A percentile compares a stretch with the other conserved stretches of the same genome.
phyloP scores from a whole-genome alignment of 1,284 basidiomycete genomes.

The Trichosporon coremiiforme region DNA sequence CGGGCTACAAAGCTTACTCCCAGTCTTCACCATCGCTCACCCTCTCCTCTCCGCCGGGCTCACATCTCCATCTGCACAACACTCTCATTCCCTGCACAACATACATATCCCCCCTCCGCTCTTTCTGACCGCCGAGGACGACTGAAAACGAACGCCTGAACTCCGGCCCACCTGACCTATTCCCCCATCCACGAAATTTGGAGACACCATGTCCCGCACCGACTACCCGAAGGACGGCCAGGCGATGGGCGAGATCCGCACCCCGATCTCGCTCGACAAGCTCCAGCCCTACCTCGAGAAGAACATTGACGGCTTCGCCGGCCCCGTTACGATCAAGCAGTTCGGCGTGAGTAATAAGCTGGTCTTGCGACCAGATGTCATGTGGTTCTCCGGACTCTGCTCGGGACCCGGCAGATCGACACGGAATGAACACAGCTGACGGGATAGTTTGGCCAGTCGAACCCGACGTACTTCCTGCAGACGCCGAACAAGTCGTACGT shows the following conservation, averaged over 20 bases:
- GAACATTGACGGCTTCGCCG: constrained; percentile 63
- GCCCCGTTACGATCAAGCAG: constrained; percentile 81
- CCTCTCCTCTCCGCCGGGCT: background rate
- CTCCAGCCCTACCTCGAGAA: constrained; percentile 70
- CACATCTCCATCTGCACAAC: background rate
- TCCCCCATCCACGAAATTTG: background rate
- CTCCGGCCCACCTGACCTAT: background rate
- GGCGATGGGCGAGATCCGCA: constrained; percentile 60
- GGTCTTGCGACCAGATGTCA: background rate
- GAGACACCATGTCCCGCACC: constrained; percentile 14
- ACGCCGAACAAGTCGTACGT: constrained; percentile 59
- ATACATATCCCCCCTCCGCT: background rate
- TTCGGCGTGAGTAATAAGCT: constrained; percentile 69
- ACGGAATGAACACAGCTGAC: constrained; percentile 4
- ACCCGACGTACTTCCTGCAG: constrained; percentile 76
- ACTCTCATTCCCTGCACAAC: background rate
- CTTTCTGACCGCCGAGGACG: background rate
- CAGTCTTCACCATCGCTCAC: background rate
- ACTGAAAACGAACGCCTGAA: background rate
- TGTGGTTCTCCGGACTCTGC: background rate
- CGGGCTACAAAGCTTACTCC: constrained; percentile 1
- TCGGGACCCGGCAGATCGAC: background rate
- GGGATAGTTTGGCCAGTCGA: constrained; percentile 64
- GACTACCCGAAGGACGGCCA: constrained; percentile 25
- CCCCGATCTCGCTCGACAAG: constrained; percentile 66